phyloP scores from a whole-genome alignment of 1,284 basidiomycete genomes.

The Trametes sp. region DNA sequence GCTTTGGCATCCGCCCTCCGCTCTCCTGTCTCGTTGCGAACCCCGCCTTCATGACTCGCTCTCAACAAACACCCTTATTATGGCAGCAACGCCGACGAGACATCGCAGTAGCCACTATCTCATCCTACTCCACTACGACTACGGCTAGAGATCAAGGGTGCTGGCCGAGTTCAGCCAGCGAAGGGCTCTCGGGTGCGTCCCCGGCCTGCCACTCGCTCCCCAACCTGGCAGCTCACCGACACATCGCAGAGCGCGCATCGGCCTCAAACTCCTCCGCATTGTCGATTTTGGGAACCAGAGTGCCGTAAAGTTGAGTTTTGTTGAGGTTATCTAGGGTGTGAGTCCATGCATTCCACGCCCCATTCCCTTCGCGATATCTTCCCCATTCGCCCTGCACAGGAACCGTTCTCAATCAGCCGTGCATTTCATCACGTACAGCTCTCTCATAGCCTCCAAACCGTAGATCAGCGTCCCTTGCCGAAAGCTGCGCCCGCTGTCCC shows the following conservation, averaged over 20 bases:
- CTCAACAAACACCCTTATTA: too few species aligned
- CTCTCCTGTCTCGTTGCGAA: too few species aligned
- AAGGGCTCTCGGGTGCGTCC: conserved; percentile 52
- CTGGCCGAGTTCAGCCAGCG: conserved; percentile 57
- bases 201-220: background rate
- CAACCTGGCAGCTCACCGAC: background rate
- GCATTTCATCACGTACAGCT: too few species aligned
- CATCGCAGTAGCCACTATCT: too few species aligned
- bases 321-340: conserved; percentile 68
- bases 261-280: conserved; percentile 39
- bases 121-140: conserved; percentile 40
- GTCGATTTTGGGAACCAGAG: conserved; percentile 42
- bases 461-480: conserved; percentile 36
- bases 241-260: conserved; percentile 35
- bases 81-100: too few species aligned
- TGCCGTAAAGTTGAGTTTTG: conserved; percentile 51
- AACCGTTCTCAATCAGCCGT: too few species aligned
- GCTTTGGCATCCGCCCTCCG: too few species aligned
- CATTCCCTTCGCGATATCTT: too few species aligned
- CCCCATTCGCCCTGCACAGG: background rate
- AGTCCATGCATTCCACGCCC: too few species aligned
- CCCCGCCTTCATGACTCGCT: too few species aligned
- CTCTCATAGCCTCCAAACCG: background rate
- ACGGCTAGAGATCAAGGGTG: conserved; percentile 53
- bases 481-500: conserved; percentile 40